These are phyloP conservation scores for Xylogone sp. DNA, from an alignment of 2,329 filamentous ascomycete species.

Conservation along the genomic window DNA sequence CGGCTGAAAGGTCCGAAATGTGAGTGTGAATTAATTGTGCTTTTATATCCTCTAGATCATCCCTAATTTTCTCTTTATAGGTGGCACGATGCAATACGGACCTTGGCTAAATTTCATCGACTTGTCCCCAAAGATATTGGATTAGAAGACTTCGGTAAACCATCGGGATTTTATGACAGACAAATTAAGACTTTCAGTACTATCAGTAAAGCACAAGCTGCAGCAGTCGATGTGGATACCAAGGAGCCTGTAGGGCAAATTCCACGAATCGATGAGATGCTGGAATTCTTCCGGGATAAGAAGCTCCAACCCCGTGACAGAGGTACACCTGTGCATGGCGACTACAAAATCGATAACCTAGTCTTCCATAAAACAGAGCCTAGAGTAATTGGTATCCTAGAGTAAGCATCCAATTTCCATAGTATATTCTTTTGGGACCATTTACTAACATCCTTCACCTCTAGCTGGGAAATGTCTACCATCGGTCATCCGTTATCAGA, in stretches of 20 bases:
- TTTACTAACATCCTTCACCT: constrained; percentile 1
- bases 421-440: not conserved
- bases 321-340: constrained; percentile 81
- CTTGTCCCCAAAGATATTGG: constrained; percentile 65
- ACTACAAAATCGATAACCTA: constrained; percentile 93
- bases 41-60: not conserved
- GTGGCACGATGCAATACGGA: constrained; percentile 80
- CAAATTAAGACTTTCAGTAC: constrained; percentile 80
- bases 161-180: constrained; percentile 74
- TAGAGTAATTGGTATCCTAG: constrained; percentile 85
- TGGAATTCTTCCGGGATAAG: constrained; percentile 71
- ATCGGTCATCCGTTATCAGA: constrained; percentile 95
- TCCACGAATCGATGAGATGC: constrained; percentile 77
- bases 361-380: constrained; percentile 88
- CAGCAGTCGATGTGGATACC: constrained; percentile 72
- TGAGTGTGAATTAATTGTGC: constrained; percentile 30
- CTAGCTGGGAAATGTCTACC: constrained; percentile 93
- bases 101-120: constrained; percentile 80
- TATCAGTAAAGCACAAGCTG: constrained; percentile 75
- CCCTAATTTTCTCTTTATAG: constrained; percentile 31
- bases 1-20: constrained; percentile 70
- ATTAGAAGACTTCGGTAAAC: constrained; percentile 69
- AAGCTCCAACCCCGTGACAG: constrained; percentile 71
- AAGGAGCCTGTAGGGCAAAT: constrained; percentile 73
- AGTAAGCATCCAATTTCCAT: constrained; percentile 47